A percentile compares a stretch with the other conserved stretches of the same genome.
Evolutionary conservation across 2,329 filamentous ascomycete species (phyloP).

Genomic region (Rhynchosporium agropyri): DNA sequence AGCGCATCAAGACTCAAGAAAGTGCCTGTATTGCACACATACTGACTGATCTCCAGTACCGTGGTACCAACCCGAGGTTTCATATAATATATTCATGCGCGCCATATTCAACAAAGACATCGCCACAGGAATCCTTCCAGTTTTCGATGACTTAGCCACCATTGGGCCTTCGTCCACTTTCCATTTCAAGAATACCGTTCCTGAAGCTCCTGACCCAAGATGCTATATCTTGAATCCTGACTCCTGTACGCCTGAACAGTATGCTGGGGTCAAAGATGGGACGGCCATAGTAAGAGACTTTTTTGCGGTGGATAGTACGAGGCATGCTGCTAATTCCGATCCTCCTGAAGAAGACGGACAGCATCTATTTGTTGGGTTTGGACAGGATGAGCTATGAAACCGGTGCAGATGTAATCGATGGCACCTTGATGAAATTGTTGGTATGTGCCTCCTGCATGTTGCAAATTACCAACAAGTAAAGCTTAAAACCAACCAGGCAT

Average conservation of each 20-base stretch:
- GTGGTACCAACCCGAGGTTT: constrained; percentile 54
- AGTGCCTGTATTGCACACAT: neutral
- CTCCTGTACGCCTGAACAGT: constrained; percentile 51
- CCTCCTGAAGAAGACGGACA: neutral
- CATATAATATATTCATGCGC: constrained; percentile 54
- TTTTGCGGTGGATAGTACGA: constrained; percentile 43
- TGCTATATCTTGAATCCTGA: constrained; percentile 47
- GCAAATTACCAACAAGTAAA: too few species aligned
- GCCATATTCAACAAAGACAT: constrained; percentile 52
- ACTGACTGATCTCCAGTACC: constrained; percentile 41
- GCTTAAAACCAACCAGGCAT: too few species aligned
- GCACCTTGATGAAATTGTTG: neutral
- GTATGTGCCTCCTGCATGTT: neutral
- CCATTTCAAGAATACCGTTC: constrained; percentile 47
- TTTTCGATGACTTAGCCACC: constrained; percentile 43
- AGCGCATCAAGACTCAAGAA: constrained; percentile 31
- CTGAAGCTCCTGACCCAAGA: constrained; percentile 45
- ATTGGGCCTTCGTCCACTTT: constrained; percentile 39
- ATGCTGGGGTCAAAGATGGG: constrained; percentile 46
- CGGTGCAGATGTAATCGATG: neutral
- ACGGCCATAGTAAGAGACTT: constrained; percentile 51
- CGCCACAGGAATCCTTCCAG: constrained; percentile 49
- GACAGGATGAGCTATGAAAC: neutral
- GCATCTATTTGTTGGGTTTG: neutral
- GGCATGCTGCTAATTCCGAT: neutral